Base-by-base conservation (phyloP, 2,329 filamentous ascomycete genomes). In the Phialophora tarda region DNA sequence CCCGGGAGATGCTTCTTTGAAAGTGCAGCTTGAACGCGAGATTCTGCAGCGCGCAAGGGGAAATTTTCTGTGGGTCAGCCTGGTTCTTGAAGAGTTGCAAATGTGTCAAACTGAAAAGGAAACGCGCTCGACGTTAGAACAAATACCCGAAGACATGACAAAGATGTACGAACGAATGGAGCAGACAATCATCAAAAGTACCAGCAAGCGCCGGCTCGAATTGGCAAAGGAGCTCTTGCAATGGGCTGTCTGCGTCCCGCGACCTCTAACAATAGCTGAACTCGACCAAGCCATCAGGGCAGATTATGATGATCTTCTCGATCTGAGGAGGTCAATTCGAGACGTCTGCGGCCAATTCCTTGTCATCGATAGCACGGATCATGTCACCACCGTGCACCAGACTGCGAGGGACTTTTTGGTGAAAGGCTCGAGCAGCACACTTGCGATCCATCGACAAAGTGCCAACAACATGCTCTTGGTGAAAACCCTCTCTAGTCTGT, bases 301-400 rank as follows among this genome's bases (percentile, higher is more conserved):
- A 26, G 67, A 75, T 21, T 69, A 71, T 44, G 44, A 60, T n/a
- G 51, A 59, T 28, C 55, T 72, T 10, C 17, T 72, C 3, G 69
- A 74, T 57, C 57, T 76, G 17, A 59, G 65, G 21, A 59, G 59
- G 12, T 70, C 74, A 7, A 72, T 75, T 47, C 61, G 48, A 12
- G 66, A 74, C 28, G 62, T 75, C 17, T 77, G 75, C 63, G 71
- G 75, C 3, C 63, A 74, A 41, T 73, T 77, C 50, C 63, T 77
- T 17, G 58, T 72, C 2, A 63, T 76, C 30, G 71, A 75, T 57
- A 66, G 62, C 17, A 67, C 56, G 1, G 55, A 56, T 4, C 64
- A 57, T 28, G 64, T 75, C 24, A 63, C 66, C 12, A 65, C 74
- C 55, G 68, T 76, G 17, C 75, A 77, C 66, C 60, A 72, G 64